Conservation (phyloP, 371 early-diverging fungal species). For the Syncephalastrum monosporum region DNA sequence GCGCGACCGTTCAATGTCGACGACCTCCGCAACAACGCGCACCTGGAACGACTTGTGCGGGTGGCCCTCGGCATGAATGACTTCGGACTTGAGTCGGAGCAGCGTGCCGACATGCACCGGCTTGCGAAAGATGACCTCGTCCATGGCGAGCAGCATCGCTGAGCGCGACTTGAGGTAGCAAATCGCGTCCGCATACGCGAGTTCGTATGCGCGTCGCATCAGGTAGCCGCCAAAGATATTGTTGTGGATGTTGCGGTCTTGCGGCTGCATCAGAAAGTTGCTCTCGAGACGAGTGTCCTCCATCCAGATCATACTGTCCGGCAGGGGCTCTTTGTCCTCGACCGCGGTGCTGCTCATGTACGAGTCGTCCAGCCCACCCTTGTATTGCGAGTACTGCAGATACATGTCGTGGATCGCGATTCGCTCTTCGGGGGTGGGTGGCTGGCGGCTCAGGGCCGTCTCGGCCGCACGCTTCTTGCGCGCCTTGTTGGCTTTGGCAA, state of each 20-base stretch:
- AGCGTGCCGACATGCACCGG: conserved; percentile 93
- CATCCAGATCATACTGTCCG: conserved; percentile 71
- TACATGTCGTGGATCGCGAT: conserved; percentile 80
- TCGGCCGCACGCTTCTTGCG: conserved; percentile 61
- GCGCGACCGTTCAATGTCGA: conserved; percentile 59
- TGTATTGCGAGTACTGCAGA: conserved; percentile 50
- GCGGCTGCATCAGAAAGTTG: conserved; percentile 74
- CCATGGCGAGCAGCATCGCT: conserved; percentile 68
- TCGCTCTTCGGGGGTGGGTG: conserved; percentile 86
- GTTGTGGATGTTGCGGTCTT: conserved; percentile 90
- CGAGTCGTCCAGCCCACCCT: conserved; percentile 6
- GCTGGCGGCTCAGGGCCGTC: conserved; percentile 59
- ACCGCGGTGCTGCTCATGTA: conserved; percentile 1
- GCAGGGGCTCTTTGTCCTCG: conserved; percentile 16
- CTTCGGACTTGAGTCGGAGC: conserved; percentile 69
- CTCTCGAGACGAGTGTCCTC: conserved; percentile 75
- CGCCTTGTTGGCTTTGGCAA: conserved; percentile 72
- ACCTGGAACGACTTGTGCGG: conserved; percentile 69
- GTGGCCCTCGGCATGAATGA: conserved; percentile 62
- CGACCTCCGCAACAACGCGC: conserved; percentile 75
- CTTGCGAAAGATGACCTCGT: conserved; percentile 84
- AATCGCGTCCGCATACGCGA: conserved; percentile 76
- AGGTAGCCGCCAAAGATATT: conserved; percentile 90
- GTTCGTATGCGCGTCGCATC: conserved; percentile 78
- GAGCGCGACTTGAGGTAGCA: conserved; percentile 54